A percentile compares a stretch with the other conserved stretches of the same genome.
These are phyloP conservation scores for Gamsiella multidivaricata DNA, from an alignment of 192 early-diverging fungal species.

Conservation along the genomic window DNA sequence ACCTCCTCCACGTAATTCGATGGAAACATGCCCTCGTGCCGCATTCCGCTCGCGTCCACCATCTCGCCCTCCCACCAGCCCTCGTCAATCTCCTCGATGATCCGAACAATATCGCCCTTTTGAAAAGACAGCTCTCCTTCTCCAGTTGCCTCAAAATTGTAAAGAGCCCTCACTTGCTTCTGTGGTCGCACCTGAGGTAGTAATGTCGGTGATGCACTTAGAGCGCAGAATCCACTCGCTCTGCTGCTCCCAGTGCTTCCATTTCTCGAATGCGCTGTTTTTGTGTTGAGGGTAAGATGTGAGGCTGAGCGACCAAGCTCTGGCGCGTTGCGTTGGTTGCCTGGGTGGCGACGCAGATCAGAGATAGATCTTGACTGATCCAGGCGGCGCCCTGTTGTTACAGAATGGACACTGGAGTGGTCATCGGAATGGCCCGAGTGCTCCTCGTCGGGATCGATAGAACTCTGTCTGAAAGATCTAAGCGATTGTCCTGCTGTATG, in stretches of 20 bases:
- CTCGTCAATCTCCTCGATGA: constrained; percentile 87
- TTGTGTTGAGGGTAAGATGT: constrained; percentile 40
- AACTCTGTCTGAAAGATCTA: constrained; percentile 16
- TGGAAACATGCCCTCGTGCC: constrained; percentile 87
- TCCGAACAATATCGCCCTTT: constrained; percentile 87
- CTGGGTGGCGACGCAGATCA: constrained; percentile 22
- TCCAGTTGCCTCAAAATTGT: constrained; percentile 83
- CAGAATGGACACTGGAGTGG: constrained; percentile 44
- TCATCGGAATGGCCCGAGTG: constrained; percentile 27
- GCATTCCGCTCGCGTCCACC: constrained; percentile 67
- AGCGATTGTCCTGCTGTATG: constrained; percentile 8
- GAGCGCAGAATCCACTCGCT: constrained; percentile 1
- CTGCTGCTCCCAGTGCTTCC: constrained; percentile 21
- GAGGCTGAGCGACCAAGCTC: constrained; percentile 56
- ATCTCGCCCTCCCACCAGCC: constrained; percentile 96
- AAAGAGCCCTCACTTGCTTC: constrained; percentile 80
- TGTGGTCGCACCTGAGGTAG: constrained; percentile 45
- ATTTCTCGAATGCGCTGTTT: constrained; percentile 32
- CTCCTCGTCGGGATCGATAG: constrained; percentile 38
- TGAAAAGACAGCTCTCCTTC: constrained; percentile 85
- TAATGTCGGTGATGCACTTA: constrained; percentile 56
- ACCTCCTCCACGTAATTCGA: constrained; percentile 88
- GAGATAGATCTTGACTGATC: constrained; percentile 53
- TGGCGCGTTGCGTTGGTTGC: constrained; percentile 22
- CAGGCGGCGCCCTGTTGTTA: constrained; percentile 44